phyloP scores from a whole-genome alignment of 495 filamentous ascomycete species.

The Podospora appendiculata region DNA sequence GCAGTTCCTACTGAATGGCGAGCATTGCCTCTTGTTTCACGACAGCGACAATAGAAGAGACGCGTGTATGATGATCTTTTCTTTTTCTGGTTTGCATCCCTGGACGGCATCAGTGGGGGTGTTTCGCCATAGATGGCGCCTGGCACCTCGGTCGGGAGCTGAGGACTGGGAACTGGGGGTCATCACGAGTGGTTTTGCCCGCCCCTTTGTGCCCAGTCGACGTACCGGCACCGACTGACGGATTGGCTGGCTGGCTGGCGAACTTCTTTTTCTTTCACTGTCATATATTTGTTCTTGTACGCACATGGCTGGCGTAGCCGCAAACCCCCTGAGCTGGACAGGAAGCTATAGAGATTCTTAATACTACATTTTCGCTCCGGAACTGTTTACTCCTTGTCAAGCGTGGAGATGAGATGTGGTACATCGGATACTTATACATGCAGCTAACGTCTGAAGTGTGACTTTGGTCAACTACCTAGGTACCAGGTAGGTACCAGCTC shows the following conservation, averaged over 20 bases:
- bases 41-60: neutral
- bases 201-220: neutral
- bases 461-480: no score
- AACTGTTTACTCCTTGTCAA: no score
- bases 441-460: no score
- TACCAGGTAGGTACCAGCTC: no score
- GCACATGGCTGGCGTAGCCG: neutral
- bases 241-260: neutral
- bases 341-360: no score
- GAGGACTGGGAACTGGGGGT: neutral
- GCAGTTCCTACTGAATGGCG: neutral
- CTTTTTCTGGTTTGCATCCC: neutral
- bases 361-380: no score
- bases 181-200: no score
- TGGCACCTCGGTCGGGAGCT: neutral
- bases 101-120: neutral
- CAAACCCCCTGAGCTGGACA: no score
- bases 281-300: neutral
- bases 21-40: neutral
- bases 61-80: neutral
- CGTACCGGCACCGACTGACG: neutral
- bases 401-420: no score
- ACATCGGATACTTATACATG: no score
- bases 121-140: neutral
- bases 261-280: neutral